Base-by-base conservation (phyloP, 139 green algal genomes). In the Closterium sp. region DNA sequence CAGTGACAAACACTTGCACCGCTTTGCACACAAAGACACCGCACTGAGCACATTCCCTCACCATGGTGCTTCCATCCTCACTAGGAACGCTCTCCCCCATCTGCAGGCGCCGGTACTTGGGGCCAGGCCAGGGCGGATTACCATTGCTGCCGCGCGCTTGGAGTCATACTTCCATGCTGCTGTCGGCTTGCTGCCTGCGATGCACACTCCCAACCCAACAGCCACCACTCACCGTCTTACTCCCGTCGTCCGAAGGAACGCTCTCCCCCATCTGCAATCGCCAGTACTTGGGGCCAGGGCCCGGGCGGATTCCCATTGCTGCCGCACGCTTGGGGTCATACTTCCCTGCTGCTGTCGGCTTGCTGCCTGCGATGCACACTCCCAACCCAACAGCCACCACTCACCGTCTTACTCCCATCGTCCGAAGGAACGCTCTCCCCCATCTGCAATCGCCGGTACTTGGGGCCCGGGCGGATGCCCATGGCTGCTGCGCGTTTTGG, bases 131-230 rank as follows among this genome's bases (percentile, higher is more conserved):
- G 89, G 91, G 0, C 92, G 93, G n/a, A 99, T 95, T 10, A 97
- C 97, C 89, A 99, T 95, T 86, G 92, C 93, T 3, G 92, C 90
- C 0, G 98, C 98, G 86, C 97, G 97, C 62, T 97, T 89, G 0
- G 96, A 95, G 86, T 97, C 91, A 89, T 99, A 99, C 94, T 98
- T 98, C 91, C 98, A 98, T 9, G 96, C 96, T 21, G 97, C 95
- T 28, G 92, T 94, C 0, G 96, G 88, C 88, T 22, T 2, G 86
- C n/a, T n/a, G n/a, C n/a, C n/a, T n/a, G n/a, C 45, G 3, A 19
- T 70, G 45, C 45, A 70, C 45, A n/a, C n/a, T n/a, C n/a, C 97
- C 91, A 89, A 99, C 99, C 94, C 98, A 98, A 91, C 98, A 98
- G 4, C 96, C n/a, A n/a, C n/a, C 50, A 45, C 90, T 92, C 85